A percentile compares a stretch with the other conserved stretches of the same genome.
Evolutionary conservation across 2,329 filamentous ascomycete species (phyloP).

Genomic region (Aspergillus pseudotamarii): DNA sequence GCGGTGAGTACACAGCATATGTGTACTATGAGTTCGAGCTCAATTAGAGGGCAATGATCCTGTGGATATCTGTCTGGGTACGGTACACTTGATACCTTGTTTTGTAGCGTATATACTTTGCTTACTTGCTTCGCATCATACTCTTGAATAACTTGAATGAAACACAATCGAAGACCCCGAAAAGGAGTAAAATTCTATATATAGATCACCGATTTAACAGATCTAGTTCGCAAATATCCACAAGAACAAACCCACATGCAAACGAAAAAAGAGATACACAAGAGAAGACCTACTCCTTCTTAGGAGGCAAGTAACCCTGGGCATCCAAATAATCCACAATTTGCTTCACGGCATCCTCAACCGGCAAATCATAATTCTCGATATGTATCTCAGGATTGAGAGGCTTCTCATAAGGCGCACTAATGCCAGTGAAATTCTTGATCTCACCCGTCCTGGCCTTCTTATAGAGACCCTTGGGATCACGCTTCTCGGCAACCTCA

Average conservation of each 20-base stretch:
- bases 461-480: conserved; percentile 97
- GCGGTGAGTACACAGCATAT: conserved; percentile 91
- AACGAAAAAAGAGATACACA: background rate
- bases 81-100: conserved; percentile 13
- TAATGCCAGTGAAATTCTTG: conserved; percentile 96
- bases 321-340: conserved; percentile 78
- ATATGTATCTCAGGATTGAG: conserved; percentile 80
- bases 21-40: conserved; percentile 97
- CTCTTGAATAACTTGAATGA: background rate
- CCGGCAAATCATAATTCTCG: conserved; percentile 75
- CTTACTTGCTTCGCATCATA: conserved; percentile 4
- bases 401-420: conserved; percentile 91
- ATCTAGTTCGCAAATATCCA: background rate
- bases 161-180: background rate
- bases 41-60: conserved; percentile 39
- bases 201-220: background rate
- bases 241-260: background rate
- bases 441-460: conserved; percentile 92
- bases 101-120: conserved; percentile 21
- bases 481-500: conserved; percentile 88
- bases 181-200: conserved; percentile 6
- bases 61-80: conserved; percentile 1
- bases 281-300: conserved; percentile 35
- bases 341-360: conserved; percentile 84
- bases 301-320: conserved; percentile 62